Percentiles rank a stretch among this genome's conserved stretches.
These are phyloP conservation scores for Scheffersomyces quercinus DNA, from an alignment of 1,139 yeast genomes.

Conservation along the genomic window DNA sequence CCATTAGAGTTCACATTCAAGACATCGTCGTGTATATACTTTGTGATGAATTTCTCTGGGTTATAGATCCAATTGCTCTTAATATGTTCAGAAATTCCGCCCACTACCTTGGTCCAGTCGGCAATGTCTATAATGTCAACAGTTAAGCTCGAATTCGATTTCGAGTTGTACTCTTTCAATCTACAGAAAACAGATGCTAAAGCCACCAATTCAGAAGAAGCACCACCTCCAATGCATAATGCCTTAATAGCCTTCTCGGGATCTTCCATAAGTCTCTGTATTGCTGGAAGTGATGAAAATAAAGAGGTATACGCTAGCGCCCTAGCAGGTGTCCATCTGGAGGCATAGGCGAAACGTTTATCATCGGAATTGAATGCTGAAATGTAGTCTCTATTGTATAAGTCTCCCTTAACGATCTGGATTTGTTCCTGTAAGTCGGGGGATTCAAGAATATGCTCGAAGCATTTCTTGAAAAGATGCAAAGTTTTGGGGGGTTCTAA, in stretches of 20 bases:
- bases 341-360: conserved; percentile 74
- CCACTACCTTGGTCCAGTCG: conserved; percentile 64
- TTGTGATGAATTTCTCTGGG: conserved; percentile 36
- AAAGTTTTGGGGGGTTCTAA: conserved; percentile 43
- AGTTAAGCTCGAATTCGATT: conserved; percentile 35
- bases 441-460: conserved; percentile 46
- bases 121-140: conserved; percentile 73
- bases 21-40: conserved; percentile 56
- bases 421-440: conserved; percentile 47
- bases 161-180: conserved; percentile 40
- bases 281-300: conserved; percentile 50
- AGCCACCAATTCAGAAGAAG: conserved; percentile 80
- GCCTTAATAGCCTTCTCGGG: conserved; percentile 36
- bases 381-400: conserved; percentile 68
- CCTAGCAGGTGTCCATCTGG: conserved; percentile 85
- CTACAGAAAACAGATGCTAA: conserved; percentile 60
- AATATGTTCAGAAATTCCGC: conserved; percentile 42
- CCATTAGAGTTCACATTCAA: conserved; percentile 14
- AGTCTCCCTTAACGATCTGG: conserved; percentile 67
- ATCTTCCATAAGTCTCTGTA: conserved; percentile 37
- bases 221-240: conserved; percentile 84
- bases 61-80: conserved; percentile 54
- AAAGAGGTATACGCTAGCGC: conserved; percentile 72
- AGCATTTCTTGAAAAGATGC: conserved; percentile 49
- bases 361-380: conserved; percentile 66